phyloP scores from a whole-genome alignment of 2,329 filamentous ascomycete genomes.

The Calonectria leucothoes region DNA sequence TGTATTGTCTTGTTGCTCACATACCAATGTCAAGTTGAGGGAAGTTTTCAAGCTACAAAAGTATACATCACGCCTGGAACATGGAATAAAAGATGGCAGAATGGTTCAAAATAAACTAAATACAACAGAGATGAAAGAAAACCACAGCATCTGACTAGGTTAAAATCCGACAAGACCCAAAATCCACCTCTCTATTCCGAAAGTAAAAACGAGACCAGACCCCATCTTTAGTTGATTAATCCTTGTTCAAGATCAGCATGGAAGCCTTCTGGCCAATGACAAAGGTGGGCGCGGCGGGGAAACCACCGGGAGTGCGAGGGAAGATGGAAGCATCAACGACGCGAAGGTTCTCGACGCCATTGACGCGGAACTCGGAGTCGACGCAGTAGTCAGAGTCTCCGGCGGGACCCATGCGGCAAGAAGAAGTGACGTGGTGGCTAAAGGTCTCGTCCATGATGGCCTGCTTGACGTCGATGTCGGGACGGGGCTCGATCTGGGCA shows the following conservation, averaged over 20 bases:
- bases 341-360: conserved; percentile 63
- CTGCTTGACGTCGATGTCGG: conserved; percentile 57
- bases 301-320: conserved; percentile 45
- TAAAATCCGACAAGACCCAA: neutral
- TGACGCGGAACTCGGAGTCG: conserved; percentile 66
- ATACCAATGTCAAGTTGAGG: too few relatives aligned
- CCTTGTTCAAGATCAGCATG: neutral
- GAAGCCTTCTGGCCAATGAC: conserved; percentile 31
- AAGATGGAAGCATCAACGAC: conserved; percentile 72
- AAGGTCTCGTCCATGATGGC: conserved; percentile 63
- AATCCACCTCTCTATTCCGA: neutral
- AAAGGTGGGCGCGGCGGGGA: conserved; percentile 29
- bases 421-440: conserved; percentile 69
- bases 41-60: too few relatives aligned
- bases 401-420: conserved; percentile 65
- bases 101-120: neutral
- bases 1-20: too few relatives aligned
- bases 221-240: neutral
- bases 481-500: conserved; percentile 42
- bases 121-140: neutral
- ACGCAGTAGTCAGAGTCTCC: conserved; percentile 65
- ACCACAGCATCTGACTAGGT: neutral
- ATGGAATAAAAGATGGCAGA: too few relatives aligned
- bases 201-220: neutral
- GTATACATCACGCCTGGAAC: too few relatives aligned